phyloP scores from a whole-genome alignment of 495 filamentous ascomycete species.

The Penicillium arizonense region DNA sequence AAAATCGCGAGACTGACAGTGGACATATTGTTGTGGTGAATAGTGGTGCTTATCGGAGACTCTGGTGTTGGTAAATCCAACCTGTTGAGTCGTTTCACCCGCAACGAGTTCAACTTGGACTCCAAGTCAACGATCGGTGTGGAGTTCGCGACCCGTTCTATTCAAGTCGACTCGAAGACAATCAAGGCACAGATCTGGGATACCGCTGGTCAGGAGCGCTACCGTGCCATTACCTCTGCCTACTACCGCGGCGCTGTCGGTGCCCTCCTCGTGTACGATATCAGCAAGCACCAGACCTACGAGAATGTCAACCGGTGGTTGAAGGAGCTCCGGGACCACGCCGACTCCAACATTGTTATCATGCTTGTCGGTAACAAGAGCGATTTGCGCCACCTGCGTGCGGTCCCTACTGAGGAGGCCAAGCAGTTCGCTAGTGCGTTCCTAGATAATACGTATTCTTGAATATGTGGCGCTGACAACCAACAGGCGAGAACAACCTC shows the following conservation, averaged over 20 bases:
- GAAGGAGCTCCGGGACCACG: constrained; percentile 97
- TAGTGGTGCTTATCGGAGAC: constrained; percentile 98
- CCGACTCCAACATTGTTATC: constrained; percentile 99
- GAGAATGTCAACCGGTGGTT: constrained; percentile 99
- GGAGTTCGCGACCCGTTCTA: constrained; percentile 97
- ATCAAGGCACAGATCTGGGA: constrained; percentile 99
- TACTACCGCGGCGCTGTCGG: constrained; percentile 98
- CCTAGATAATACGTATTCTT: neutral
- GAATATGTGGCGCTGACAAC: constrained; percentile 5
- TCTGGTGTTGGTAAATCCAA: constrained; percentile 99
- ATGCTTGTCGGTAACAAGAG: constrained; percentile 99
- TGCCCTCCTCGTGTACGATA: constrained; percentile 97
- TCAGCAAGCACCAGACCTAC: constrained; percentile 98
- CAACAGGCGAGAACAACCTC: constrained; percentile 31
- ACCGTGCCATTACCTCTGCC: constrained; percentile 97
- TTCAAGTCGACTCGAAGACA: constrained; percentile 98
- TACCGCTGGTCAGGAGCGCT: constrained; percentile 98
- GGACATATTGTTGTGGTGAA: constrained; percentile 13
- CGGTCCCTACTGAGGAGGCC: constrained; percentile 96
- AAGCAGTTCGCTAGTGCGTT: constrained; percentile 94
- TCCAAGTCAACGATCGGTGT: constrained; percentile 99
- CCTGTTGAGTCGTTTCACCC: constrained; percentile 97
- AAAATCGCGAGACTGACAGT: constrained; percentile 17
- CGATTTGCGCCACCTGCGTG: constrained; percentile 96
- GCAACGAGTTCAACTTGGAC: constrained; percentile 99